Evolutionary conservation across 2,329 filamentous ascomycete species (phyloP), one percentile per base, ranked within the genome.

Genomic region (Xylariaceae sp.): DNA sequence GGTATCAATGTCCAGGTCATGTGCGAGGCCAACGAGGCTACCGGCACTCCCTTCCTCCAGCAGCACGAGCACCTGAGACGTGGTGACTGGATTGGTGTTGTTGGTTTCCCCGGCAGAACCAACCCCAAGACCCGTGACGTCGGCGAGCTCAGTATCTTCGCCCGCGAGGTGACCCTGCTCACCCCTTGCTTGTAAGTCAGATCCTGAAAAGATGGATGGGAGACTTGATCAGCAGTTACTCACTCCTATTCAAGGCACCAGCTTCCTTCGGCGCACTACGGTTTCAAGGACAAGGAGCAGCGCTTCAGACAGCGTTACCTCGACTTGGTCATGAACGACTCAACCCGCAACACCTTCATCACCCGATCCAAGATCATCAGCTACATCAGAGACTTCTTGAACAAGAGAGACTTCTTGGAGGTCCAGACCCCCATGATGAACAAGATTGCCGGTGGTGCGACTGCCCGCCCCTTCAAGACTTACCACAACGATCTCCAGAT

Each of bases 401-500:
- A 97, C 69, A 84, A 88, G 67, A 83, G 88, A 56, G 90, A 93
- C 69, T 99, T 99, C 75, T 81, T 92, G 58, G 92, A 97, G 74
- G 60, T 62, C 48, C 91, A 97, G 78, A 99, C 94, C 0, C 93
- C 94, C 4, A 97, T 97, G 85, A 92, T 99, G 84, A 95, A 96
- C 74, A 85, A 89, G 70, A 96, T 96, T 72, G 92, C 94, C 35
- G 95, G 94, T 67, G 94, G 94, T 72, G 94, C 94, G 39, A 97
- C 94, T 1, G 94, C 94, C 60, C 92, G 89, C 79, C 94, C 94
- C 4, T 99, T 99, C 77, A 81, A 89, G 67, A 97, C 94, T 11
- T 89, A 96, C 75, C 94, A 97, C 80, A 99, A 99, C 76, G 94
- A 97, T 56, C 83, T 94, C 55, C 85, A 96, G 75, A 92, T 96